Conservation (phyloP, 2,329 filamentous ascomycete species). For the Bipolaris sorokiniana region DNA sequence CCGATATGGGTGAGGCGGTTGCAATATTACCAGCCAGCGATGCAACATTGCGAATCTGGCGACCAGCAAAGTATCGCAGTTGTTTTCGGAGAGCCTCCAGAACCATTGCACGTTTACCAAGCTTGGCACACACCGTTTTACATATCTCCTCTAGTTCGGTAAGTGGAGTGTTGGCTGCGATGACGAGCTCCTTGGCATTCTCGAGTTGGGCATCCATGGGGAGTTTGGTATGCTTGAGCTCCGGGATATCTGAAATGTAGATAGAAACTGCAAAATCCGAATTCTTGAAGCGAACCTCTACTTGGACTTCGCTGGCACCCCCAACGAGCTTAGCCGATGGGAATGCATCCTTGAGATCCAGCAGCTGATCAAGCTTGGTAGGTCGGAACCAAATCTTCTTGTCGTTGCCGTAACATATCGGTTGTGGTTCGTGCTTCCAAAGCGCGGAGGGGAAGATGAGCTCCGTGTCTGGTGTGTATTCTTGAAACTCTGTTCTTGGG, state of each 20-base stretch:
- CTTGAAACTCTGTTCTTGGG: slow-evolving; percentile 76
- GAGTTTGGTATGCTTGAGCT: slow-evolving; percentile 70
- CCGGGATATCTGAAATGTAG: slow-evolving; percentile 88
- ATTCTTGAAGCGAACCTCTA: slow-evolving; percentile 96
- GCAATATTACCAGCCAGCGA: slow-evolving; percentile 92
- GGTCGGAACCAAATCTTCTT: slow-evolving; percentile 91
- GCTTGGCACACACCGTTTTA: slow-evolving; percentile 67
- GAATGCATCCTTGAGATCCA: slow-evolving; percentile 84
- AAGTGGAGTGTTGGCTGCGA: slow-evolving; percentile 88
- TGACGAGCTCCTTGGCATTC: slow-evolving; percentile 61
- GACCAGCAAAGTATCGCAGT: slow-evolving; percentile 88
- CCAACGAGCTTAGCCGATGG: slow-evolving; percentile 94
- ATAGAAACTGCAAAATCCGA: slow-evolving; percentile 88
- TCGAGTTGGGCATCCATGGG: slow-evolving; percentile 38
- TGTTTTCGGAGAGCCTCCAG: slow-evolving; percentile 81
- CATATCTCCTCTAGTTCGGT: slow-evolving; percentile 88
- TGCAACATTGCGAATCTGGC: slow-evolving; percentile 93
- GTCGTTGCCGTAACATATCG: slow-evolving; percentile 89
- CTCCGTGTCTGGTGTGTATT: slow-evolving; percentile 87
- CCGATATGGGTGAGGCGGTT: slow-evolving; percentile 93
- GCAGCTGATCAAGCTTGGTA: slow-evolving; percentile 79
- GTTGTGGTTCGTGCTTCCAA: slow-evolving; percentile 77
- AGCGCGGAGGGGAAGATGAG: slow-evolving; percentile 89
- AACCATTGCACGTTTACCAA: slow-evolving; percentile 46
- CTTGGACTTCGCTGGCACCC: slow-evolving; percentile 94